Evolutionary conservation across 192 early-diverging fungal species (phyloP).

Genomic region (Rhizophagus clarus): DNA sequence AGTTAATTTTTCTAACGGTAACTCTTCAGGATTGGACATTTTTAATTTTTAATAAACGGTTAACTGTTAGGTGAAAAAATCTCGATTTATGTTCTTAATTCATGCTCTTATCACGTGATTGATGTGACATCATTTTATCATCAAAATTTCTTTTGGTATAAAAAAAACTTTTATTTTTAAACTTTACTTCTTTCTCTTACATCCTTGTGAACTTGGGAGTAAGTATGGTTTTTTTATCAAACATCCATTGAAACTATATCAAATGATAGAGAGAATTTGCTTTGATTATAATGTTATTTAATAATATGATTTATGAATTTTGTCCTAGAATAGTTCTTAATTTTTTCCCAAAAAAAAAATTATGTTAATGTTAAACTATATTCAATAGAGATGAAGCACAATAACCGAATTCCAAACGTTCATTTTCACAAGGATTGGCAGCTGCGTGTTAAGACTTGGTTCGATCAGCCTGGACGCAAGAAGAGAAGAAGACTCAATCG

Average conservation of each 20-base stretch:
- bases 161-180: not conserved
- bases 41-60: not conserved
- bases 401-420: slow-evolving; percentile 90
- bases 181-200: not conserved
- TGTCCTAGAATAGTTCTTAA: not conserved
- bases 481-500: slow-evolving; percentile 84
- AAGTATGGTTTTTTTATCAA: not conserved
- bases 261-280: not conserved
- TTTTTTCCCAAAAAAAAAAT: too few relatives aligned
- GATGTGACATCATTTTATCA: too few relatives aligned
- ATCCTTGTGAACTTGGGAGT: not conserved
- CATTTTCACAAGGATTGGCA: slow-evolving; percentile 99
- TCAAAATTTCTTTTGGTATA: not conserved
- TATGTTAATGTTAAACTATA: not conserved
- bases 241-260: not conserved
- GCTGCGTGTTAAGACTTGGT: slow-evolving; percentile 95
- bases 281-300: not conserved
- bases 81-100: too few relatives aligned
- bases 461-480: slow-evolving; percentile 97
- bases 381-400: slow-evolving; percentile 75
- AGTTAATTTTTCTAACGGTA: not conserved
- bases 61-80: too few relatives aligned
- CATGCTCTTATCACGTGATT: too few relatives aligned
- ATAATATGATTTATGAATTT: not conserved
- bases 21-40: not conserved